Base-by-base conservation (phyloP, 148 eudicot genomes). In the Tetragonia tetragonoides region DNA sequence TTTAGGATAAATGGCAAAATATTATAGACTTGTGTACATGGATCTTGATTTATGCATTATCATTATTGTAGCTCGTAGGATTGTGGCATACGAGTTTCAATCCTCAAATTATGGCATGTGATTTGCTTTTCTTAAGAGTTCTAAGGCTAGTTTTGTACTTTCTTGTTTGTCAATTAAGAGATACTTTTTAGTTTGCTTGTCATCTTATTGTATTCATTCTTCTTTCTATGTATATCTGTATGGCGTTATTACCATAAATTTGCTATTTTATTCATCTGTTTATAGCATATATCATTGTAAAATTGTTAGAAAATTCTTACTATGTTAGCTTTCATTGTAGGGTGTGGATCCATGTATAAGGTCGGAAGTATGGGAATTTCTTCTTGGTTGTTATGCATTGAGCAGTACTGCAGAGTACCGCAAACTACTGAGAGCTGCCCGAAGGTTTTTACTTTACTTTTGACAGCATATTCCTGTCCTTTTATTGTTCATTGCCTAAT, bases 321-420 rank as follows among this genome's bases (percentile, higher is more conserved):
- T 60, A 42, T 72, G 21, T 14, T 54, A 56, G 64, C 76, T 75
- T 63, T 78, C 9, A 81, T 77, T 76, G 34, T 79, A 95, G 99
- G 99, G 99, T 21, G 91, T 95, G 78, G 97, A 95, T 91, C 97
- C 99, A 80, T 91, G 96, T 76, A 95, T 95, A 78, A 88, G 99
- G 83, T 79, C 97, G 47, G 97, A 95, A 87, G 99, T 95, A 78
- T 95, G 99, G 99, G 99, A 95, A 72, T 95, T 93, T 84, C 99
- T 95, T 85, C 87, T 95, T 83, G 99, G 99, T 70, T 95, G 99
- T 90, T 95, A 93, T 85, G 80, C 90, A 76, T 79, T 95, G 88
- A 88, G 84, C 87, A 95, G 97, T 85, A 91, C 99, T 34, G 76
- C 85, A 17, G 99, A 93, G 78, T 84, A 86, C 77, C 86, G 99